These are phyloP conservation scores for Coemansia sp. DNA, from an alignment of 192 early-diverging fungal genomes.

Conservation along the genomic window DNA sequence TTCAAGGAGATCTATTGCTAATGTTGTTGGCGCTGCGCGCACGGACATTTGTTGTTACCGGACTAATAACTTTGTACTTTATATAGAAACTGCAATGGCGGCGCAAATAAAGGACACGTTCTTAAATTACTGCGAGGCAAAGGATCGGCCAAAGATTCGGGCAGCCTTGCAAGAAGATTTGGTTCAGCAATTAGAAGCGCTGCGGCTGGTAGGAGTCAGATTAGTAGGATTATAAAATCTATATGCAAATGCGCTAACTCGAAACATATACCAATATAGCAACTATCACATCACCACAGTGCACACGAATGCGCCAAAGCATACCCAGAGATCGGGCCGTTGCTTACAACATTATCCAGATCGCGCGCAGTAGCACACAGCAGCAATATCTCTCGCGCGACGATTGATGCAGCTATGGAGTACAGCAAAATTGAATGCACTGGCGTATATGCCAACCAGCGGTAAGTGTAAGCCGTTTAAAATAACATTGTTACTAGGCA, in stretches of 20 bases:
- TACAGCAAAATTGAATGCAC: conserved; percentile 42
- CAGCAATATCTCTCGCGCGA: conserved; percentile 17
- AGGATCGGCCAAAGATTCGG: conserved; percentile 1
- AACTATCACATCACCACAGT: conserved; percentile 31
- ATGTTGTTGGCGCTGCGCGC: no score
- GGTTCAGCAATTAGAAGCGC: conserved; percentile 19
- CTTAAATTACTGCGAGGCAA: conserved; percentile 30
- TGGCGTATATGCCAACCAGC: conserved; percentile 40
- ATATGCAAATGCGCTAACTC: not conserved
- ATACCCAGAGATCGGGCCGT: conserved; percentile 37
- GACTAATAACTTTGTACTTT: no score
- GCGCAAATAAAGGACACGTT: conserved; percentile 20
- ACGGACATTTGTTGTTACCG: no score
- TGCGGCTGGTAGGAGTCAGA: conserved; percentile 23
- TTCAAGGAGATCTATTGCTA: no score
- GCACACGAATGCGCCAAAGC: conserved; percentile 46
- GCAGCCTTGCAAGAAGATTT: conserved; percentile 10
- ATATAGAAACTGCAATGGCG: conserved; percentile 17
- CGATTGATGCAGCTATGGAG: conserved; percentile 35
- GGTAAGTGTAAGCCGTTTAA: conserved; percentile 13
- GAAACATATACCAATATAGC: conserved; percentile 9
- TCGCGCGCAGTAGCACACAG: conserved; percentile 17
- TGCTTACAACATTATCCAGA: conserved; percentile 32
- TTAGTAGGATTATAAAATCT: not conserved
- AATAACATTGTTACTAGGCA: not conserved